A percentile compares a stretch with the other conserved stretches of the same genome.
phyloP scores from a whole-genome alignment of 1,284 basidiomycete genomes.

The Cryptococcus sp. region DNA sequence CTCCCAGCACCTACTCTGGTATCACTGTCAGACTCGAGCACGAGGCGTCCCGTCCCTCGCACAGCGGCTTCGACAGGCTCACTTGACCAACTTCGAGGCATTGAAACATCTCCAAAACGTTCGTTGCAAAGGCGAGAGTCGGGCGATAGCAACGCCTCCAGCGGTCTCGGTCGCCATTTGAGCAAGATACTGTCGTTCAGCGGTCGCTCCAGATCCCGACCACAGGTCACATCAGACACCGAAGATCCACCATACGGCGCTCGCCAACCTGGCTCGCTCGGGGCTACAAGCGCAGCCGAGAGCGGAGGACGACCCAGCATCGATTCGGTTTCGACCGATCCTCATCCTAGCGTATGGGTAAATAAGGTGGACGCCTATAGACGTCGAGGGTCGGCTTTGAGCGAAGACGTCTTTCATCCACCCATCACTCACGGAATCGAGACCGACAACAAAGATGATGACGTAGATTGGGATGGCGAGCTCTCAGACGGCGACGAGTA shows the following conservation, averaged over 20 bases:
- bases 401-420: constrained; percentile 15
- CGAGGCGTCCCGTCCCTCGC: constrained; percentile 16
- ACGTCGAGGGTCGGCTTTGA: constrained; percentile 28
- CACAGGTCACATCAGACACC: neutral
- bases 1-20: constrained; percentile 14
- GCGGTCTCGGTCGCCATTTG: constrained; percentile 27
- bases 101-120: neutral
- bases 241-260: neutral
- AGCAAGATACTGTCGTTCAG: constrained; percentile 28
- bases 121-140: neutral
- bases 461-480: constrained; percentile 38
- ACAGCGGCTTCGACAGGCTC: constrained; percentile 23
- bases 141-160: constrained; percentile 29
- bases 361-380: constrained; percentile 1
- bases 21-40: constrained; percentile 7
- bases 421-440: neutral
- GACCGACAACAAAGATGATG: constrained; percentile 26
- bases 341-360: neutral
- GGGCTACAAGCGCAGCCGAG: neutral
- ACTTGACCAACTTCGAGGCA: constrained; percentile 19
- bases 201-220: constrained; percentile 19
- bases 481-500: constrained; percentile 31
- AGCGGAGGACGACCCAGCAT: constrained; percentile 1
- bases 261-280: too few relatives aligned
- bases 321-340: neutral